Evolutionary conservation across 1,139 yeast species (phyloP), one percentile per base, ranked within the genome.

Genomic region (Saccharomyces hybrid): DNA sequence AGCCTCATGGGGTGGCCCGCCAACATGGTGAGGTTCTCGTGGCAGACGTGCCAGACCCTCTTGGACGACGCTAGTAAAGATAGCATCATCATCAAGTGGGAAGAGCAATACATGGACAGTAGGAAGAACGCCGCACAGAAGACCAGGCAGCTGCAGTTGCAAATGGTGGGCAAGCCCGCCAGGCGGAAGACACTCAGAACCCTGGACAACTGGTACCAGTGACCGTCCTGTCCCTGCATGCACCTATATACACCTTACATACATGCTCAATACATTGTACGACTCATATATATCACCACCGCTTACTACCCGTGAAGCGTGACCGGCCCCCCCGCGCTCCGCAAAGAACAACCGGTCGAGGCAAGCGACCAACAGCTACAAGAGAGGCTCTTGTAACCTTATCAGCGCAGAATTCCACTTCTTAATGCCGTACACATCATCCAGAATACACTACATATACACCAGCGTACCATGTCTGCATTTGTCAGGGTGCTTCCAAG

Each of bases 11-110:
- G 99, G 0, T 95, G 98, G 98, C 79, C 82, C 49, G 77, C 77
- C 51, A 79, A 83, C 4, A 74, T 89, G 49, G 83, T 88, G 2
- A 72, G 99, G 54, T 93, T 86, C 64, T 89, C 96, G 49, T 93
- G 99, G 99, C 95, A 88, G 64, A 93, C 99, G 0, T 83, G 96
- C 1, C 83, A 81, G 60, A 95, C 89, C 58, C 76, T 85, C 41
- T 71, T 93, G 50, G 57, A 62, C 9, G 78, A 77, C 20, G 79
- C 77, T 48, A 72, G 76, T 49, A 76, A 76, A 2, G 85, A 82
- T 0, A 61, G 65, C 27, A 51, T 68, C 13, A 58, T 56, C 2
- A 74, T 84, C 49, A 77, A 76, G 46, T 84, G 89, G 88, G 82
- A 78, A 52, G 85, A 81, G 51, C 83, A 80, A 44, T 67, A 71